Conservation (phyloP, 2,329 filamentous ascomycete species). For the Hymenoscyphus linearis region DNA sequence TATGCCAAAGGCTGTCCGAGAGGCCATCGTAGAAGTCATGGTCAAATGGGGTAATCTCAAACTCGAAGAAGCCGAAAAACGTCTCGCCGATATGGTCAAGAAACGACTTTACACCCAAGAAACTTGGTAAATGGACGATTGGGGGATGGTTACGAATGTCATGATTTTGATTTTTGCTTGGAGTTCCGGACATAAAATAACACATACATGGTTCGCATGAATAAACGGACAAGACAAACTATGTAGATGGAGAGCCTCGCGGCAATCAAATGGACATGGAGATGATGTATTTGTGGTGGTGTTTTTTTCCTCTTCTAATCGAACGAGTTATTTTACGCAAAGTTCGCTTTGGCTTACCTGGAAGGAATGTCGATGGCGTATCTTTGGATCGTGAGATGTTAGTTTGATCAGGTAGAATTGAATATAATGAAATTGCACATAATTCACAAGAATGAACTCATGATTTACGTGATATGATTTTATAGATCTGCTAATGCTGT, state of each 20-base stretch:
- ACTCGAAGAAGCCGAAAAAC: constrained; percentile 48
- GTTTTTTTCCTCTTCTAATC: not conserved
- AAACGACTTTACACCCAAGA: constrained; percentile 60
- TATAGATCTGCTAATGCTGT: not conserved
- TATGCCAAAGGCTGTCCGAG: constrained; percentile 66
- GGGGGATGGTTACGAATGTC: not conserved
- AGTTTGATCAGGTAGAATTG: not conserved
- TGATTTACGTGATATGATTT: not conserved
- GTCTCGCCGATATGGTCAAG: constrained; percentile 54
- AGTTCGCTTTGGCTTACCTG: not conserved
- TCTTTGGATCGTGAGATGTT: not conserved
- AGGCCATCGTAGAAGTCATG: constrained; percentile 60
- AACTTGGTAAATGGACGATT: constrained; percentile 49
- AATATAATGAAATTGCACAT: not conserved
- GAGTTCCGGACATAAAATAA: not conserved
- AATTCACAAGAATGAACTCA: not conserved
- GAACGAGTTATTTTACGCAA: not conserved
- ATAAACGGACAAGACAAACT: not conserved
- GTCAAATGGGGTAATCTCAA: constrained; percentile 28
- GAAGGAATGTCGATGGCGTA: not conserved
- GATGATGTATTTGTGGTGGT: not conserved
- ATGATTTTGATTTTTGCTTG: not conserved
- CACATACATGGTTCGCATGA: not conserved
- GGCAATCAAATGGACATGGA: not conserved
- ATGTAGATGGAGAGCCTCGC: not conserved